Evolutionary conservation across 2,329 filamentous ascomycete genomes (phyloP).

Genomic region (Paramyrothecium roridum): DNA sequence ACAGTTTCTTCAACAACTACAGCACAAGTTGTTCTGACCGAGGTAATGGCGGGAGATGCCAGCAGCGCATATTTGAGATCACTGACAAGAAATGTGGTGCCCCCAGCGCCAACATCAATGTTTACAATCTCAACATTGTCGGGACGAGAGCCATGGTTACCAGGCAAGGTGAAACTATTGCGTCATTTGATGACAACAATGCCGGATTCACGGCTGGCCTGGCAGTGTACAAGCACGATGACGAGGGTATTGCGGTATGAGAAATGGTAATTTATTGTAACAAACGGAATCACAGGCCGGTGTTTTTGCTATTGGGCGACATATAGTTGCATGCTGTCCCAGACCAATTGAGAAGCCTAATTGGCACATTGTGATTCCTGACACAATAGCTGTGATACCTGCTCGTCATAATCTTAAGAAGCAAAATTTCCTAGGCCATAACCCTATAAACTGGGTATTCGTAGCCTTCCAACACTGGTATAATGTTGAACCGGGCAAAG

Average conservation of each 20-base stretch:
- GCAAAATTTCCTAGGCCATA: too few species aligned
- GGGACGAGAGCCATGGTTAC: not conserved
- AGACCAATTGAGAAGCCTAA: too few species aligned
- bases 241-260: too few species aligned
- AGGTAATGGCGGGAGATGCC: not conserved
- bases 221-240: not conserved
- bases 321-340: too few species aligned
- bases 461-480: conserved; percentile 21
- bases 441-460: conserved; percentile 27
- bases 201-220: not conserved
- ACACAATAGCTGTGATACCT: too few species aligned
- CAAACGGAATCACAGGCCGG: too few species aligned
- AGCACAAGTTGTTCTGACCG: conserved; percentile 22
- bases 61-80: not conserved
- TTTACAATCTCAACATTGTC: not conserved
- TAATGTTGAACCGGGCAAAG: conserved; percentile 25
- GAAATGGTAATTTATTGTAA: too few species aligned
- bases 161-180: not conserved
- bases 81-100: not conserved
- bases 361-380: too few species aligned
- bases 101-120: not conserved
- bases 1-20: conserved; percentile 59
- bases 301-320: too few species aligned
- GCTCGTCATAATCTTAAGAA: too few species aligned
- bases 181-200: not conserved